These are phyloP conservation scores for Penicillium sumatraense DNA, from an alignment of 2,329 filamentous ascomycete genomes.

Conservation along the genomic window DNA sequence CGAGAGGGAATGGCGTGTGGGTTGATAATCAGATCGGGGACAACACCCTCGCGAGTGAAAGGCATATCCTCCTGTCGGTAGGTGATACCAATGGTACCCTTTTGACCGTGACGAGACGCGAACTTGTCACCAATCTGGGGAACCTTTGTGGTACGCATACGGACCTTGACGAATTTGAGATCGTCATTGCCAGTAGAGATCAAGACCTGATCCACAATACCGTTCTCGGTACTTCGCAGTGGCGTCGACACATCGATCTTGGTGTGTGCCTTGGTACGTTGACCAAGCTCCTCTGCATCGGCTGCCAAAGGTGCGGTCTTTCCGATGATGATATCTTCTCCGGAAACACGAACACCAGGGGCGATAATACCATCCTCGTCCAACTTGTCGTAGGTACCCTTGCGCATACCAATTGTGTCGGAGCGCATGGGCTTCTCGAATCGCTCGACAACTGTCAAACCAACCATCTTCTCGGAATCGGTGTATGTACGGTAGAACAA, in stretches of 20 bases:
- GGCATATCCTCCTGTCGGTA: slow-evolving; percentile 99
- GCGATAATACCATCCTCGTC: slow-evolving; percentile 95
- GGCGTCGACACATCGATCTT: slow-evolving; percentile 97
- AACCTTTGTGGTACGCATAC: slow-evolving; percentile 95
- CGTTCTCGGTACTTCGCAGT: slow-evolving; percentile 91
- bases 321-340: slow-evolving; percentile 98
- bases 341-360: slow-evolving; percentile 90
- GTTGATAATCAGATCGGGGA: slow-evolving; percentile 97
- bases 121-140: slow-evolving; percentile 99
- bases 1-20: slow-evolving; percentile 98
- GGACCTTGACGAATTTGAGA: slow-evolving; percentile 94
- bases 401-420: slow-evolving; percentile 90
- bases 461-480: slow-evolving; percentile 94
- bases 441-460: slow-evolving; percentile 86
- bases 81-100: slow-evolving; percentile 98
- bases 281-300: slow-evolving; percentile 90
- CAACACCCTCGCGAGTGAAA: slow-evolving; percentile 88
- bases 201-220: slow-evolving; percentile 92
- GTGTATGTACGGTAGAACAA: slow-evolving; percentile 98
- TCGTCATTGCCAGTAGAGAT: slow-evolving; percentile 95
- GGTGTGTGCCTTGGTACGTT: slow-evolving; percentile 84
- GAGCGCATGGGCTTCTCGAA: slow-evolving; percentile 93
- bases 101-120: slow-evolving; percentile 97
- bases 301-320: slow-evolving; percentile 95
- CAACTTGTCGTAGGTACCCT: slow-evolving; percentile 95